Evolutionary conservation across 768 basidiomycete species (phyloP), one percentile per base, ranked within the genome.

Genomic region (Auriculariales sp.): DNA sequence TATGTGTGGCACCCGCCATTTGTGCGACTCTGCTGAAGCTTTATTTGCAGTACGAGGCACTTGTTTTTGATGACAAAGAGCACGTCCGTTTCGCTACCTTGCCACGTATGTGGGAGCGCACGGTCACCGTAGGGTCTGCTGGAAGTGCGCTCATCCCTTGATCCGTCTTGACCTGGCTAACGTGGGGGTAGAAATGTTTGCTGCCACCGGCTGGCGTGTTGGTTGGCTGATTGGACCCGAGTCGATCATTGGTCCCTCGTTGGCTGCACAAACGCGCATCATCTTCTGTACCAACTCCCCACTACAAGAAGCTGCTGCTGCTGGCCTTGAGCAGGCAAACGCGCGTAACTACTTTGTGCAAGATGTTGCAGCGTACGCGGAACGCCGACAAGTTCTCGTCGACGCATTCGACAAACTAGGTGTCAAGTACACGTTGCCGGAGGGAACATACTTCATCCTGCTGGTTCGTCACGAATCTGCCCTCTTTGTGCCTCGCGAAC

Each of bases 91-190:
- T 98, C 57, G 93, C 94, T 3, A 88, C 71, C 30, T 73, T 99
- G n/a, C 93, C 92, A 4, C 89, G 91, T 19, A 95, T 98, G 88
- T 98, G 93, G 93, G 88, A 97, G 56, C 80, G 95, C 36, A 99
- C 95, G 0, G 81, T 99, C 35, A 97, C 94, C 5, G 88, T 97
- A 49, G 81, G 85, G 33, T 93, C 90, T n/a, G 93, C 88, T 27
- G 92, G 92, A 57, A 94, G 90, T 90, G 65, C 68, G 81, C 65
- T 4, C 15, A 48, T 27, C 19, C 29, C 30, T 28, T 34, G 3
- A 45, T 30, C 28, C 29, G 17, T 22, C 9, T 31, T 22, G 49
- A 22, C 30, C 28, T 32, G 24, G 33, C 36, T 28, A 2, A 4
- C 3, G 24, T 12, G 10, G 2, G 22, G 6, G 14, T 64, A 93